phyloP scores from a whole-genome alignment of 495 filamentous ascomycete genomes.

The Cairneyella variabilis region DNA sequence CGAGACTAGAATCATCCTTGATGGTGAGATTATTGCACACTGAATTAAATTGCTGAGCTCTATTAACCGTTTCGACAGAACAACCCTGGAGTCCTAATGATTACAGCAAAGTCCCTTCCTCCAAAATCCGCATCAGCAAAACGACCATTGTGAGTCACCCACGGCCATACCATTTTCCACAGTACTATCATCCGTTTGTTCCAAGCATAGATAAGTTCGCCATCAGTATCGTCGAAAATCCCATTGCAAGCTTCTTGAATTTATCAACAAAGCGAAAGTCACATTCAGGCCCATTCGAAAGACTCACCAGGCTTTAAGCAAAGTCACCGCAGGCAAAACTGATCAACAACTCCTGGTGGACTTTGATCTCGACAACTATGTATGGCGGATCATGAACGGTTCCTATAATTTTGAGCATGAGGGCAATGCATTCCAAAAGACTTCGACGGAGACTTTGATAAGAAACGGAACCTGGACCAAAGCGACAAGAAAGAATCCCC shows the following conservation, averaged over 20 bases:
- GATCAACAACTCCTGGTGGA: not conserved
- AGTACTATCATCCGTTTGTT: too few relatives aligned
- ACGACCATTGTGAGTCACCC: too few relatives aligned
- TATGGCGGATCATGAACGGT: constrained; percentile 1
- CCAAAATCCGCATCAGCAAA: too few relatives aligned
- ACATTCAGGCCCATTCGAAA: not conserved
- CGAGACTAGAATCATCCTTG: not conserved
- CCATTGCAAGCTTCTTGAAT: not conserved
- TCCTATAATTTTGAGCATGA: not conserved
- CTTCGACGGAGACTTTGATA: not conserved
- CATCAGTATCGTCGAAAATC: not conserved
- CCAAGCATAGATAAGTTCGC: not conserved
- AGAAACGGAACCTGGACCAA: constrained; percentile 4
- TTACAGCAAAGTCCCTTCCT: too few relatives aligned
- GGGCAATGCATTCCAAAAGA: not conserved
- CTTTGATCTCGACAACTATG: not conserved
- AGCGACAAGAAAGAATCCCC: not conserved
- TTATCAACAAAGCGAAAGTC: not conserved
- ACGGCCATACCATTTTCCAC: too few relatives aligned
- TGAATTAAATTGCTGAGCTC: not conserved
- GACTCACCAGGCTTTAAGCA: not conserved
- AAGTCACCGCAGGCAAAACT: not conserved
- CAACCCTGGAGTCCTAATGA: too few relatives aligned
- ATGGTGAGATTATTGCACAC: not conserved
- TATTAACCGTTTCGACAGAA: too few relatives aligned